A percentile compares a stretch with the other conserved stretches of the same genome.
These are phyloP conservation scores for Botrytis byssoidea DNA, from an alignment of 2,329 filamentous ascomycete species.

Conservation along the genomic window DNA sequence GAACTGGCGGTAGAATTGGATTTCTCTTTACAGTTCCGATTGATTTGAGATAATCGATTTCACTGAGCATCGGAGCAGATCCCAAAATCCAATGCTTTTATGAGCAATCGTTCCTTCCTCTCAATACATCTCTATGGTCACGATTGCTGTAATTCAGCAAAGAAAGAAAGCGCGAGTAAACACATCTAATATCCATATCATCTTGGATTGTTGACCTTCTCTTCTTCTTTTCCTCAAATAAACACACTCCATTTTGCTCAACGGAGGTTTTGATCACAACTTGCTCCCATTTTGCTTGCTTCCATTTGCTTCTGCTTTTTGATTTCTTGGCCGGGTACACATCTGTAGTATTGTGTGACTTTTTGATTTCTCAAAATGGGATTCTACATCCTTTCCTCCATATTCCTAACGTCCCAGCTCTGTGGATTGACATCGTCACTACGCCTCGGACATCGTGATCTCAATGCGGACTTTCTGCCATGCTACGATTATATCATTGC, in stretches of 20 bases:
- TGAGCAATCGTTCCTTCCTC: constrained; percentile 1
- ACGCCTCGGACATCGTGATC: constrained; percentile 27
- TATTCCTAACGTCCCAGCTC: constrained; percentile 1
- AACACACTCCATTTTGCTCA: constrained; percentile 6
- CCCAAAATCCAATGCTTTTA: background rate
- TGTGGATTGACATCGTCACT: constrained; percentile 20
- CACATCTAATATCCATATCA: background rate
- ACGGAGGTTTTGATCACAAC: constrained; percentile 18
- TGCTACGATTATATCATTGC: constrained; percentile 45
- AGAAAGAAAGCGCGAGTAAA: constrained; percentile 3
- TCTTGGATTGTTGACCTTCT: background rate
- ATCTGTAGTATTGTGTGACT: constrained; percentile 15
- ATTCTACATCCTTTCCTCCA: constrained; percentile 5
- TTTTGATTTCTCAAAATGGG: constrained; percentile 14
- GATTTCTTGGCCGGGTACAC: background rate
- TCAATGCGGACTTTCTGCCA: constrained; percentile 28
- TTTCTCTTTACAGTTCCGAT: background rate
- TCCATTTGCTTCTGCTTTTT: constrained; percentile 5
- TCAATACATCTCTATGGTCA: background rate
- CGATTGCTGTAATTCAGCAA: background rate
- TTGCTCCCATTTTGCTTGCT: constrained; percentile 21
- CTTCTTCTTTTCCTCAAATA: background rate
- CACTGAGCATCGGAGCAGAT: background rate
- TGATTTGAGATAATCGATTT: background rate
- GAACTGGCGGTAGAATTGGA: background rate